Evolutionary conservation across 192 early-diverging fungal genomes (phyloP).

Genomic region (Umbelopsis sp.): DNA sequence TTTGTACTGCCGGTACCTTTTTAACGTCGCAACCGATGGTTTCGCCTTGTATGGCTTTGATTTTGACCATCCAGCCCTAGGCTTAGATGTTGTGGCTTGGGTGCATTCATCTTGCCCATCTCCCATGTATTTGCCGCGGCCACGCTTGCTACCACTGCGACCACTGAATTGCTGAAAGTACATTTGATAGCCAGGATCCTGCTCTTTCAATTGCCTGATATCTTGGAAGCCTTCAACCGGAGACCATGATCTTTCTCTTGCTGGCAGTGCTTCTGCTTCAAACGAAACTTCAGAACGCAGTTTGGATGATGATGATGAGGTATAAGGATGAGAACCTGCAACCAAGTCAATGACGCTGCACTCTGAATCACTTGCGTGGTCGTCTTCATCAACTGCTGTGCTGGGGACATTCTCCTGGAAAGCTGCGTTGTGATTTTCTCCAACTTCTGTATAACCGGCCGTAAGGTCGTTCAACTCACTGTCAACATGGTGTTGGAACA

Average conservation of each 20-base stretch:
- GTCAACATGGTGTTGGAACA: constrained; percentile 5
- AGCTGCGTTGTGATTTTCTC: not conserved
- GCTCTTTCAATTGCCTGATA: not conserved
- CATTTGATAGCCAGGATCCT: constrained; percentile 7
- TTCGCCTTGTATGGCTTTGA: too few relatives aligned
- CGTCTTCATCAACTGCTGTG: not conserved
- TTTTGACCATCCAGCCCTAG: too few relatives aligned
- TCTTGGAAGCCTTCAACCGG: constrained; percentile 13
- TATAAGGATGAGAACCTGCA: not conserved
- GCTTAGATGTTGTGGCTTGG: too few relatives aligned
- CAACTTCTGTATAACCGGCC: not conserved
- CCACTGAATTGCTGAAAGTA: not conserved
- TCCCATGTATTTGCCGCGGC: too few relatives aligned
- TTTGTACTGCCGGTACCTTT: too few relatives aligned
- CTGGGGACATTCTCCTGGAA: not conserved
- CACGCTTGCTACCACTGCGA: too few relatives aligned
- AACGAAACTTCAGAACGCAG: too few relatives aligned
- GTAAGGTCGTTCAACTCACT: not conserved
- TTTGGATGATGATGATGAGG: too few relatives aligned
- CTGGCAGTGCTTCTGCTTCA: not conserved
- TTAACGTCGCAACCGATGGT: too few relatives aligned
- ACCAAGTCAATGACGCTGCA: constrained; percentile 4
- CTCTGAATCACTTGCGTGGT: not conserved
- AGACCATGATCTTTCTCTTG: not conserved
- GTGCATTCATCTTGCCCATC: too few relatives aligned